phyloP scores from a whole-genome alignment of 148 eudicot species.

The Amaranthus cruentus region DNA sequence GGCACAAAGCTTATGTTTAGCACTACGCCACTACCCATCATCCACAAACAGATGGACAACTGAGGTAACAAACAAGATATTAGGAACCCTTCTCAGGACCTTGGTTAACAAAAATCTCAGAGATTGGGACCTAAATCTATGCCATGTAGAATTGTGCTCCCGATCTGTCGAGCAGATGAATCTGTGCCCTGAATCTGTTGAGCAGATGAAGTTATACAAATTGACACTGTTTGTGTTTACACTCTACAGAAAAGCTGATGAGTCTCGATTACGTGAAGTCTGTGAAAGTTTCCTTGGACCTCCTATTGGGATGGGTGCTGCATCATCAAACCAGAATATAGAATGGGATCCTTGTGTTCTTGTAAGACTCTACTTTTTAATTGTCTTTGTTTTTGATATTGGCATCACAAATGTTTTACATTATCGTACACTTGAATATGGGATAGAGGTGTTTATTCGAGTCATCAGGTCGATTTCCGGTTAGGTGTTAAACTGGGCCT shows the following conservation, averaged over 20 bases:
- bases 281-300: conserved; percentile 97
- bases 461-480: too few relatives aligned
- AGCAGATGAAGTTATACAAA: background rate
- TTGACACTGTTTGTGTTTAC: conserved; percentile 15
- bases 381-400: too few relatives aligned
- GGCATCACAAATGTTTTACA: background rate
- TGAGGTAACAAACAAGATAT: too few relatives aligned
- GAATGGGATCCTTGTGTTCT: conserved; percentile 92
- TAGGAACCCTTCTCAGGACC: too few relatives aligned
- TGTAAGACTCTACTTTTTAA: conserved; percentile 34
- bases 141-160: too few relatives aligned
- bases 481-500: too few relatives aligned
- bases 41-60: too few relatives aligned
- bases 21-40: too few relatives aligned
- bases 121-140: too few relatives aligned
- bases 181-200: background rate
- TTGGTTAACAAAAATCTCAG: too few relatives aligned
- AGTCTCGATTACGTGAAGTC: conserved; percentile 83
- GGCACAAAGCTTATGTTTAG: too few relatives aligned
- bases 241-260: conserved; percentile 68
- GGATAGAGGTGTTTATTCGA: too few relatives aligned
- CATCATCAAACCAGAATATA: conserved; percentile 38
- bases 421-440: background rate
- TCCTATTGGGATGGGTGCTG: conserved; percentile 77
- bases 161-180: background rate